These are phyloP conservation scores for Lactarius psammicola DNA, from an alignment of 768 basidiomycete genomes.

Conservation along the genomic window DNA sequence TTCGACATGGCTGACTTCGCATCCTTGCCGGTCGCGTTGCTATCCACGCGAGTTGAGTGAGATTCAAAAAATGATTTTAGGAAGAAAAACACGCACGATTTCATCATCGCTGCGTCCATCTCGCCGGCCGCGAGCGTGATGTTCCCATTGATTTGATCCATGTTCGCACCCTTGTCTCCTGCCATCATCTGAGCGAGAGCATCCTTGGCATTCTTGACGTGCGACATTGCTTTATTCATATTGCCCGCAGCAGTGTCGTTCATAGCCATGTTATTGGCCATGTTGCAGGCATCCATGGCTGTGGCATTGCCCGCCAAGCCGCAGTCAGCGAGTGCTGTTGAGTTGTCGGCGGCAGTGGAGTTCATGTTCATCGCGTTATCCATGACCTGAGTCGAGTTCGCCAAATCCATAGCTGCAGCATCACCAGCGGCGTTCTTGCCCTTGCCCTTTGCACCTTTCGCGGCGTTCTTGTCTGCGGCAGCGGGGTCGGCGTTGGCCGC, in stretches of 20 bases:
- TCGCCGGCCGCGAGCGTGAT: slow-evolving; percentile 1
- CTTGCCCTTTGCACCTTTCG: too few species aligned
- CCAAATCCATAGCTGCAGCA: too few species aligned
- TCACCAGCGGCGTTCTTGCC: too few species aligned
- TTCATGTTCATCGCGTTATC: too few species aligned
- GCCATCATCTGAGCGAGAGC: not conserved
- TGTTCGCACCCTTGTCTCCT: not conserved
- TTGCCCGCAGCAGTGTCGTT: too few species aligned
- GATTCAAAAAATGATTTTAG: too few species aligned
- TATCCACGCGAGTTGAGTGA: not conserved
- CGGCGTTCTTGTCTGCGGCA: too few species aligned
- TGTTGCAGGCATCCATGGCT: not conserved
- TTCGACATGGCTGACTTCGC: not conserved
- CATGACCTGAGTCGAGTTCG: too few species aligned
- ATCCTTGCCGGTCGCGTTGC: not conserved
- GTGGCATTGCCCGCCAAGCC: not conserved
- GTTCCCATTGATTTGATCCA: slow-evolving; percentile 3
- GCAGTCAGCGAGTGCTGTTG: not conserved
- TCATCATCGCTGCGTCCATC: not conserved
- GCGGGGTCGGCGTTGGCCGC: too few species aligned
- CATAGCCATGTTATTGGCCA: too few species aligned
- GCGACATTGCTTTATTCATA: not conserved
- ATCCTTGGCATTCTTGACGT: not conserved
- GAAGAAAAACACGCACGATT: slow-evolving; percentile 1
- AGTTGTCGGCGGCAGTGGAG: too few species aligned